These are phyloP conservation scores for Podila horticola DNA, from an alignment of 192 early-diverging fungal genomes.

Conservation along the genomic window DNA sequence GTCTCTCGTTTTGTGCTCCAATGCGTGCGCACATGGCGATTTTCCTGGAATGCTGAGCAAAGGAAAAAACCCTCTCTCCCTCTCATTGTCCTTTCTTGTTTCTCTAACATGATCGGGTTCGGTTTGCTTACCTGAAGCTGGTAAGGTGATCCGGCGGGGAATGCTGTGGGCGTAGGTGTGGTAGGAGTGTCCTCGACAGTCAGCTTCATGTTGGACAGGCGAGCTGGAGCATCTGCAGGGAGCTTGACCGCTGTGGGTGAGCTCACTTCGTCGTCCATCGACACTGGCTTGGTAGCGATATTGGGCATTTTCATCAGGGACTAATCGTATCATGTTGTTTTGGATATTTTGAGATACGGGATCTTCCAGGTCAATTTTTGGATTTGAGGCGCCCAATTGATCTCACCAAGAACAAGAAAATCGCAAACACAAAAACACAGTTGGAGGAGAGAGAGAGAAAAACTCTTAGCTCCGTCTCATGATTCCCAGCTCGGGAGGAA, in stretches of 20 bases:
- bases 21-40: background rate
- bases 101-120: too few species aligned
- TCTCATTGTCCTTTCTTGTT: background rate
- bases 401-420: background rate
- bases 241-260: slow-evolving; percentile 8
- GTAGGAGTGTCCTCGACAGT: slow-evolving; percentile 8
- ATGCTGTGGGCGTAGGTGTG: background rate
- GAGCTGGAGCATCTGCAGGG: slow-evolving; percentile 2
- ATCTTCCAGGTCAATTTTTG: too few species aligned
- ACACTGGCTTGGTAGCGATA: slow-evolving; percentile 37
- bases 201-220: slow-evolving; percentile 16
- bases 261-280: background rate
- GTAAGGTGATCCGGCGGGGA: slow-evolving; percentile 20
- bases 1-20: too few species aligned
- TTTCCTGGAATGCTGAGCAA: background rate
- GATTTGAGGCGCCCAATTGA: background rate
- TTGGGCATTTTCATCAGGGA: slow-evolving; percentile 40
- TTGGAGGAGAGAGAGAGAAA: background rate
- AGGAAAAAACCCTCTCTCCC: too few species aligned
- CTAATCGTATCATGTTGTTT: background rate
- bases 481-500: too few species aligned
- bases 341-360: background rate
- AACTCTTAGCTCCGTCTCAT: too few species aligned
- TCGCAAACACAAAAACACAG: background rate
- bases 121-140: slow-evolving; percentile 17